Evolutionary conservation across 176 grass and related monocot genomes (phyloP).

Genomic region (Oryza glumipatula): DNA sequence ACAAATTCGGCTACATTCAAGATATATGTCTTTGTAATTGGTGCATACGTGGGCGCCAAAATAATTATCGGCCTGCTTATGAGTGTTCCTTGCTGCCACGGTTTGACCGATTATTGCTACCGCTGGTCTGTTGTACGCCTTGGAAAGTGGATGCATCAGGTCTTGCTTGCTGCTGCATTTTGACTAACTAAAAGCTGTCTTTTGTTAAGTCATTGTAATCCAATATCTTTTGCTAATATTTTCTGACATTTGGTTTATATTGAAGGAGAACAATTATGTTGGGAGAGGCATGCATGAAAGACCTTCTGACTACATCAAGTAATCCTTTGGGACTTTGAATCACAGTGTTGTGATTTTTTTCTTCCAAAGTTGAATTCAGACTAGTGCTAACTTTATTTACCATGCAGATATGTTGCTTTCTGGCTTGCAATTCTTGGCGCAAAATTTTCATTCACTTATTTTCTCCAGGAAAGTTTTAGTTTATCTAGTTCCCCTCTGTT

Average conservation of each 20-base stretch:
- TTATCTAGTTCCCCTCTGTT: constrained; percentile 6
- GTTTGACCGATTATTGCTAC: constrained; percentile 68
- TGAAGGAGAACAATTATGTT: constrained; percentile 90
- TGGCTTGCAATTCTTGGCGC: constrained; percentile 83
- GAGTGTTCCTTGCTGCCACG: constrained; percentile 72
- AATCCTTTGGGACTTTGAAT: constrained; percentile 38
- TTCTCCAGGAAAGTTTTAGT: constrained; percentile 82
- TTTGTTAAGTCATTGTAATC: constrained; percentile 31
- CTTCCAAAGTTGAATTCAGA: constrained; percentile 25
- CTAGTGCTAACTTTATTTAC: constrained; percentile 43
- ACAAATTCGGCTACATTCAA: constrained; percentile 63
- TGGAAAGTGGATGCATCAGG: constrained; percentile 91
- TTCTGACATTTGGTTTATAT: constrained; percentile 42
- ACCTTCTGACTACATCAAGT: constrained; percentile 78
- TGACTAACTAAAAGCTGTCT: constrained; percentile 16
- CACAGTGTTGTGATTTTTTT: constrained; percentile 15
- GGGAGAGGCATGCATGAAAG: constrained; percentile 85
- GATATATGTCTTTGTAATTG: constrained; percentile 79
- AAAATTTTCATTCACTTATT: constrained; percentile 97
- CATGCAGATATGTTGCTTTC: constrained; percentile 73
- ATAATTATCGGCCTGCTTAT: constrained; percentile 74
- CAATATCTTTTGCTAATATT: constrained; percentile 23
- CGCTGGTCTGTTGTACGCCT: constrained; percentile 75
- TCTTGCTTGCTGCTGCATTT: constrained; percentile 30
- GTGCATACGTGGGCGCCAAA: constrained; percentile 67